Base-by-base conservation (phyloP, 805 yeast genomes). In the Metschnikowia picachoensis region DNA sequence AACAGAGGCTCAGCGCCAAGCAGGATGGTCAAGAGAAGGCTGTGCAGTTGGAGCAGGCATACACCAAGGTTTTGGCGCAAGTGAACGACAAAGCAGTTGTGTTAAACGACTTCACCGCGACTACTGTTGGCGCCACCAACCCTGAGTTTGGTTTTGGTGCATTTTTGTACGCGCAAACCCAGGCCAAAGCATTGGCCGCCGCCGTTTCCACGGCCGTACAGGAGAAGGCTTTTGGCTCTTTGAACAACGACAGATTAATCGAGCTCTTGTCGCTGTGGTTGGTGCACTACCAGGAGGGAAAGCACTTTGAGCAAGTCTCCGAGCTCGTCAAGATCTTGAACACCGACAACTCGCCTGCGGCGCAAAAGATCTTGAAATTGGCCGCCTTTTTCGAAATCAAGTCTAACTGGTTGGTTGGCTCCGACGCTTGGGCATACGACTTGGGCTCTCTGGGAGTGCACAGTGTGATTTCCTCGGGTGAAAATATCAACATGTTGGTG, bases 401-500 rank as follows among this genome's bases (percentile, higher is more conserved):
- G 41, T 72, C 85, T 11, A 73, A 78, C 43, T 92, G 98, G 98
- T 73, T 92, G 49, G 73, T 92, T 46, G 97, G 97, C 30, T 89
- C 97, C 15, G 98, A 92, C 64, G 81, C 94, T 30, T 92, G 98
- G 98, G 79, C 96, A 16, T 90, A 84, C 62, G 98, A 92, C 68
- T 72, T 88, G 56, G 98, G 98, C 36, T 74, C 86, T 51, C 85
- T 96, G 6, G 96, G 97, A 62, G 83, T 92, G 42, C 97, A 92
- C 64, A 84, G 85, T 57, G 83, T 89, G 4, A 71, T 92, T 37
- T 68, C 90, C 27, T 82, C 91, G 0, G 83, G 83, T 38, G 76
- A 81, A 62, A 87, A 89, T 61, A 69, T 92, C 56, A 92, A 92
- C 64, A 77, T 92, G 78, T 77, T 92, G 60, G 74, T 92, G 48